phyloP scores from a whole-genome alignment of 2,329 filamentous ascomycete species.

The Calonectria montana region DNA sequence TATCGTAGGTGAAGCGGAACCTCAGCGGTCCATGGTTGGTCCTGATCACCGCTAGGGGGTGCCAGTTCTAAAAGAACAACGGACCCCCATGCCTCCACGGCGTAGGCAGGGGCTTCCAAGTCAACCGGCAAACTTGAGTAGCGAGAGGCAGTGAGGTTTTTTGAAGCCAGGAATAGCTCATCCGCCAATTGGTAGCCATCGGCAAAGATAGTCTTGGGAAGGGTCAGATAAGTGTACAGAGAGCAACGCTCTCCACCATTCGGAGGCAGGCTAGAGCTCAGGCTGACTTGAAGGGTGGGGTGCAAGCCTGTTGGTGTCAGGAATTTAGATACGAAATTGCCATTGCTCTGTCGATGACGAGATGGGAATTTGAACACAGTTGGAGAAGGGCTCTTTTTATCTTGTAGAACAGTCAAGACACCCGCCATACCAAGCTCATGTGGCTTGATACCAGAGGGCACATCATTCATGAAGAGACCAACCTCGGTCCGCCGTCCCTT shows the following conservation, averaged over 20 bases:
- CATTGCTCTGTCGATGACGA: conserved; percentile 73
- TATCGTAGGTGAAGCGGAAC: conserved; percentile 91
- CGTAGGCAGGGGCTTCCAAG: conserved; percentile 90
- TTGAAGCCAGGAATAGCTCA: conserved; percentile 80
- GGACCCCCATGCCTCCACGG: conserved; percentile 81
- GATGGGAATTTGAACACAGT: conserved; percentile 87
- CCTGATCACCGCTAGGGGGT: conserved; percentile 54
- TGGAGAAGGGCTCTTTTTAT: conserved; percentile 77
- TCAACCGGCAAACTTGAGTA: conserved; percentile 83
- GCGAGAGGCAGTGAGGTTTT: conserved; percentile 77
- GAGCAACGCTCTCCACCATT: conserved; percentile 71
- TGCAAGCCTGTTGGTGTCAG: conserved; percentile 83
- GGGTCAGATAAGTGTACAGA: conserved; percentile 83
- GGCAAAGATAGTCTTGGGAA: conserved; percentile 84
- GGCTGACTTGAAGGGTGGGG: conserved; percentile 77
- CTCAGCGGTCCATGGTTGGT: conserved; percentile 70
- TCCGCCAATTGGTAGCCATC: conserved; percentile 89
- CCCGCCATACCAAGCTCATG: conserved; percentile 85
- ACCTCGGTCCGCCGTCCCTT: conserved; percentile 76
- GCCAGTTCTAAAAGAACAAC: conserved; percentile 80
- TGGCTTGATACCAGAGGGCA: conserved; percentile 67
- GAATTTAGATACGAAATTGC: conserved; percentile 73
- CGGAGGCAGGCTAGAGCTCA: conserved; percentile 66
- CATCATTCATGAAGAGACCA: conserved; percentile 78
- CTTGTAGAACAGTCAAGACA: conserved; percentile 80